These are phyloP conservation scores for Acanthamoeba royreba DNA, from an alignment of 208 protist species.

Conservation along the genomic window DNA sequence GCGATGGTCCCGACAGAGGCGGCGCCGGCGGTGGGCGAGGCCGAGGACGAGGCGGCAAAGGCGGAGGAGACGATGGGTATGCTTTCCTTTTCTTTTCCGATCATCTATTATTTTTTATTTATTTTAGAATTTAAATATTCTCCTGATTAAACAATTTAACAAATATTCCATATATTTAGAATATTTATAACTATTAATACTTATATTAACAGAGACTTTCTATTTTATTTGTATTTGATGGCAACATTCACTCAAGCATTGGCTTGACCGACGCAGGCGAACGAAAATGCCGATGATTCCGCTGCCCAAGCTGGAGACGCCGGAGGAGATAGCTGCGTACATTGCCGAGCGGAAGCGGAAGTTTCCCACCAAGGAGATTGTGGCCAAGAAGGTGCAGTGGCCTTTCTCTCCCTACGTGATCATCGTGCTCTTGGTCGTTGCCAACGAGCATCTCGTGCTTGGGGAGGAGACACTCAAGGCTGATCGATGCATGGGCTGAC, in stretches of 20 bases:
- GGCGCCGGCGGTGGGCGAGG: background rate
- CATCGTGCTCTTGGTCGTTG: background rate
- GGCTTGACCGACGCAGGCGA: background rate
- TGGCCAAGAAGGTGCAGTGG: background rate
- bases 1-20: background rate
- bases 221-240: no score
- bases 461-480: background rate
- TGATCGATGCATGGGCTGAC: background rate
- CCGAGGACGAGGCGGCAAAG: background rate
- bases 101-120: no score
- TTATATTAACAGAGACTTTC: no score
- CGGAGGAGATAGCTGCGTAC: constrained; percentile 4
- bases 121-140: no score
- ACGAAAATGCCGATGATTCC: background rate
- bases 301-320: background rate
- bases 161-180: background rate
- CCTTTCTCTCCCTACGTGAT: background rate
- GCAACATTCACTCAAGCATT: no score
- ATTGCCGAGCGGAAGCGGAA: background rate
- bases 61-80: no score
- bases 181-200: background rate
- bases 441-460: background rate
- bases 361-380: constrained; percentile 8
- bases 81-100: no score
- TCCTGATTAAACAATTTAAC: no score